These are phyloP conservation scores for Colletotrichum zoysiae DNA, from an alignment of 2,329 filamentous ascomycete genomes.

Conservation along the genomic window DNA sequence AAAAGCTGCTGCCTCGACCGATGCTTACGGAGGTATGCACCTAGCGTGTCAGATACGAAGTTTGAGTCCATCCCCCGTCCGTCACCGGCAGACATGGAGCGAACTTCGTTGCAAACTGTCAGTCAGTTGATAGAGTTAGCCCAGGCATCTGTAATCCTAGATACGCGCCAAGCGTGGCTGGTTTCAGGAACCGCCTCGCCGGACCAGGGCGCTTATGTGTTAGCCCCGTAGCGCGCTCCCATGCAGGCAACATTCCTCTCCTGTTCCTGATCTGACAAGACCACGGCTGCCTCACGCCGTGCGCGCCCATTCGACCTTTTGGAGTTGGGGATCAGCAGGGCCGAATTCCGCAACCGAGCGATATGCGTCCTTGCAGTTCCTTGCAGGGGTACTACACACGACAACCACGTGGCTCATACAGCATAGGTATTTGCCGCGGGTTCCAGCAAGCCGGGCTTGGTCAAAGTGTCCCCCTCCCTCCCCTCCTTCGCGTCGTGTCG, in stretches of 20 bases:
- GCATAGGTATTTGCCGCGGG: not conserved
- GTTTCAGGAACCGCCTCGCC: constrained; percentile 40
- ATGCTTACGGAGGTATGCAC: constrained; percentile 7
- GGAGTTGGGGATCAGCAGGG: not conserved
- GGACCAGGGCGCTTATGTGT: not conserved
- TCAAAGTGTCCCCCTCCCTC: not conserved
- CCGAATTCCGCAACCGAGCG: too few relatives aligned
- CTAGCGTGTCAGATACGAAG: constrained; percentile 35
- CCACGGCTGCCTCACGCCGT: not conserved
- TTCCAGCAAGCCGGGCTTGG: not conserved
- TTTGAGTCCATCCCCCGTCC: constrained; percentile 18
- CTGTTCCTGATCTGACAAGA: too few relatives aligned
- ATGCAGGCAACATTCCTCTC: constrained; percentile 23
- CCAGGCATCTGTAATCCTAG: constrained; percentile 3
- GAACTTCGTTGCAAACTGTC: not conserved
- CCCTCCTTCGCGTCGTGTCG: not conserved
- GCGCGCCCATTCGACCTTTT: not conserved
- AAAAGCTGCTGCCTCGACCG: constrained; percentile 25
- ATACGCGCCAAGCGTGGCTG: constrained; percentile 27
- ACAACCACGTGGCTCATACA: not conserved
- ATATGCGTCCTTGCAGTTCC: too few relatives aligned
- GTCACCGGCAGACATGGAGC: not conserved
- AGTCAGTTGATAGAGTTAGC: not conserved
- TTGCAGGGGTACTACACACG: not conserved
- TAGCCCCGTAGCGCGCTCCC: constrained; percentile 12